phyloP scores from a whole-genome alignment of 345 rosid genomes.

The Gynandropsis gynandra region DNA sequence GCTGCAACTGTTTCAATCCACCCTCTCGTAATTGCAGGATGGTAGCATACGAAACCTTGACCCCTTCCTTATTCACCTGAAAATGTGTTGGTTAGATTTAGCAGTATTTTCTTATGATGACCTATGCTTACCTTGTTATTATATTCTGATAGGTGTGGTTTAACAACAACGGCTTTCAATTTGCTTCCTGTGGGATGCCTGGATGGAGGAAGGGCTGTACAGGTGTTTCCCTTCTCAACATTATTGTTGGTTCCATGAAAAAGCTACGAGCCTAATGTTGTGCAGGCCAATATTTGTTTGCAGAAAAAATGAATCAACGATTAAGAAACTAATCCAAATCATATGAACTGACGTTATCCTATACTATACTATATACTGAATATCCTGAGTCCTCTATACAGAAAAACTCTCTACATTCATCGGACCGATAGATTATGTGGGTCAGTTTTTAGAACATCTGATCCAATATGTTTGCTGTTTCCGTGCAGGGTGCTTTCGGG shows the following conservation, averaged over 20 bases:
- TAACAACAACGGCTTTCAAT: slow-evolving; percentile 86
- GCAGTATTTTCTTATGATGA: no score
- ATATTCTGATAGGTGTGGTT: slow-evolving; percentile 70
- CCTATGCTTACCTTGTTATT: slow-evolving; percentile 19
- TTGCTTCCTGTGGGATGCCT: slow-evolving; percentile 94
- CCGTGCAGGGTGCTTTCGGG: slow-evolving; percentile 75
- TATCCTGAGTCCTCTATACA: no score
- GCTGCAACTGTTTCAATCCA: slow-evolving; percentile 79
- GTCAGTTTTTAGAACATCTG: background rate
- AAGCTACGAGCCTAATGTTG: background rate
- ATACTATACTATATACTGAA: no score
- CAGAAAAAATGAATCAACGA: no score
- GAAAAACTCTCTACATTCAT: no score
- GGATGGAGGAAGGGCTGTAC: slow-evolving; percentile 95
- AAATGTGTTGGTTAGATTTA: background rate
- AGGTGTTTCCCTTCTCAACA: slow-evolving; percentile 38
- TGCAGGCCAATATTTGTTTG: background rate
- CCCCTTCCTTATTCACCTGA: slow-evolving; percentile 4
- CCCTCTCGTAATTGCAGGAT: slow-evolving; percentile 93
- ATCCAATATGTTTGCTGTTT: slow-evolving; percentile 7
- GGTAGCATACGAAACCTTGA: slow-evolving; percentile 37
- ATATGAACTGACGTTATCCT: background rate
- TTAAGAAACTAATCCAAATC: no score
- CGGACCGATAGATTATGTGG: background rate
- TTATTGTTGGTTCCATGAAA: background rate